phyloP scores from a whole-genome alignment of 495 filamentous ascomycete genomes.

The Aspergillus saccharolyticus region DNA sequence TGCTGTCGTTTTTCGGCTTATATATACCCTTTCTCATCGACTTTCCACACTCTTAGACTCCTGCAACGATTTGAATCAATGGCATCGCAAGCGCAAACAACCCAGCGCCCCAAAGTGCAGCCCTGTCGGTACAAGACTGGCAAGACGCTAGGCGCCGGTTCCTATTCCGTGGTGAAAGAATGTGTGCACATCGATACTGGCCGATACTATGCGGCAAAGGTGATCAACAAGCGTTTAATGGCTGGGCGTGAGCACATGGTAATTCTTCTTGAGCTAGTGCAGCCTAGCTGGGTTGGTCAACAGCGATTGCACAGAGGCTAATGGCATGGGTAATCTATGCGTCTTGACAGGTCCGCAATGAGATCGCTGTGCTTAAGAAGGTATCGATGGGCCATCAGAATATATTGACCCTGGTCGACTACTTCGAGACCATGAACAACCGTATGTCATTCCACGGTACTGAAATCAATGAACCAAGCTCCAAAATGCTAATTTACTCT shows the following conservation, averaged over 20 bases:
- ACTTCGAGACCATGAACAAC: constrained; percentile 99
- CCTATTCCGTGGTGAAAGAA: constrained; percentile 99
- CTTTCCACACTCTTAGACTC: background rate
- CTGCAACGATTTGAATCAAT: constrained; percentile 17
- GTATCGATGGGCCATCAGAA: constrained; percentile 99
- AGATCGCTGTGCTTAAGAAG: constrained; percentile 92
- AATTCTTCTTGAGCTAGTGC: constrained; percentile 15
- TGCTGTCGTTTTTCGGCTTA: background rate
- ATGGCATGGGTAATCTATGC: background rate
- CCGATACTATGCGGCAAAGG: constrained; percentile 96
- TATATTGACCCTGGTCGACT: constrained; percentile 94
- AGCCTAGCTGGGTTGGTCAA: background rate
- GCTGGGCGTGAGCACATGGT: constrained; percentile 98
- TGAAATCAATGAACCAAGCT: background rate
- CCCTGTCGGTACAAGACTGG: constrained; percentile 95
- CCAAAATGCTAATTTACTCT: constrained; percentile 2
- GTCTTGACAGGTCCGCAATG: constrained; percentile 75
- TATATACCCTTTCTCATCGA: constrained; percentile 5
- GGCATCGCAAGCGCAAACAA: constrained; percentile 33
- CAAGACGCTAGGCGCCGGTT: constrained; percentile 92
- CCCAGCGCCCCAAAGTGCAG: constrained; percentile 58
- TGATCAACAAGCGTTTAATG: constrained; percentile 99
- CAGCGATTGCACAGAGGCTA: background rate
- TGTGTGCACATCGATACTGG: constrained; percentile 98
- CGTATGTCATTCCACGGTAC: constrained; percentile 39